phyloP scores from a whole-genome alignment of 192 early-diverging fungal species.

The Backusella parvicylindrica region DNA sequence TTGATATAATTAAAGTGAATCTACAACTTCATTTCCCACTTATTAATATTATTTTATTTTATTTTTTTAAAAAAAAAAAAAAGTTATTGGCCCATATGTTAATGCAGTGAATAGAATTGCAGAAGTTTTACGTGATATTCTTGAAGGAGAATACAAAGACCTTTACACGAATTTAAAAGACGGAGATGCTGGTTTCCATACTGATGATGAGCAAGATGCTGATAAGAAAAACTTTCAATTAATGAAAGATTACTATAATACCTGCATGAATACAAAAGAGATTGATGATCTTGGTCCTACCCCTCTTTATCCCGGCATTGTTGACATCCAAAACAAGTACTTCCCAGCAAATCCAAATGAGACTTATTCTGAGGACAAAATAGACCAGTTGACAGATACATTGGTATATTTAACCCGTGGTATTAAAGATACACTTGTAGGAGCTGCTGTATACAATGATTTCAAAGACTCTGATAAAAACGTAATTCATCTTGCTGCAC shows the following conservation, averaged over 20 bases:
- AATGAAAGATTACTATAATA: conserved; percentile 50
- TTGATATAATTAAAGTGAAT: neutral
- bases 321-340: conserved; percentile 30
- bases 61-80: neutral
- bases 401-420: neutral
- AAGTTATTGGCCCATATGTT: conserved; percentile 19
- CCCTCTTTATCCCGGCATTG: conserved; percentile 36
- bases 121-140: conserved; percentile 42
- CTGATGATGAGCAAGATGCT: conserved; percentile 31
- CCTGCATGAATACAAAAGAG: conserved; percentile 49
- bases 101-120: conserved; percentile 14
- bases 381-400: neutral
- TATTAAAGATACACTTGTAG: conserved; percentile 35
- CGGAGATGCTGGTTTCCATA: conserved; percentile 13
- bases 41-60: neutral
- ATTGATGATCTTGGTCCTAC: conserved; percentile 34
- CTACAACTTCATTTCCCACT: too few relatives aligned
- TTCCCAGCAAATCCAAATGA: neutral
- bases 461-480: conserved; percentile 55
- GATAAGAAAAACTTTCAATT: conserved; percentile 52
- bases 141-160: conserved; percentile 44
- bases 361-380: neutral
- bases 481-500: conserved; percentile 44
- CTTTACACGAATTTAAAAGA: neutral
- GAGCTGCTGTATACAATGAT: conserved; percentile 48